Percentiles rank a stretch among this genome's conserved stretches.
Conservation (phyloP, 768 basidiomycete genomes). For the Kondoa subrosea region DNA sequence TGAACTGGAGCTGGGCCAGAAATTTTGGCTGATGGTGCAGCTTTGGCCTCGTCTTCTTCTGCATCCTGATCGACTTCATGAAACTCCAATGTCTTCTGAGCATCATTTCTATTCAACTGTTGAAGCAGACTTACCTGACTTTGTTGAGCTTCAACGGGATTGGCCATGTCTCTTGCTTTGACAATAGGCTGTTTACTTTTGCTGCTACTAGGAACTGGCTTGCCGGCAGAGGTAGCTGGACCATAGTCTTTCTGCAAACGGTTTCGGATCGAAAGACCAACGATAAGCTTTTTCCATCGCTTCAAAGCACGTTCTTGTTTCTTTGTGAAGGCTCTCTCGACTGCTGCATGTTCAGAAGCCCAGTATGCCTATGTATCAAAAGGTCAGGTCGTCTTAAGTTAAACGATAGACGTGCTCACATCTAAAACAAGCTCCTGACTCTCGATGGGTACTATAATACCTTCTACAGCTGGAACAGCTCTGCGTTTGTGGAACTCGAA, state of each 20-base stretch:
- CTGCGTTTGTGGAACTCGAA: slow-evolving; percentile 91
- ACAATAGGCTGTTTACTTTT: not conserved
- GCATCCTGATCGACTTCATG: not conserved
- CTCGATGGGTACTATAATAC: slow-evolving; percentile 71
- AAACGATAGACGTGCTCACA: slow-evolving; percentile 36
- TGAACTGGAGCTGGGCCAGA: not conserved
- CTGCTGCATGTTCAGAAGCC: slow-evolving; percentile 59
- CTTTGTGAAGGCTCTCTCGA: slow-evolving; percentile 58
- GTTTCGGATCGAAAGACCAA: slow-evolving; percentile 69
- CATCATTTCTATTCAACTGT: not conserved
- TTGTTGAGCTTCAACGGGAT: not conserved
- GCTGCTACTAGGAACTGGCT: not conserved
- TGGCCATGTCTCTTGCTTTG: slow-evolving; percentile 1
- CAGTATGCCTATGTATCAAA: slow-evolving; percentile 52
- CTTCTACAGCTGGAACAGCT: slow-evolving; percentile 66
- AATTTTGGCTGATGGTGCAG: not conserved
- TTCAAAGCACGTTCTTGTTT: slow-evolving; percentile 64
- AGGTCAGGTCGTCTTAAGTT: not conserved
- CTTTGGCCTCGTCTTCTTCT: not conserved
- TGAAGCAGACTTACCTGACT: slow-evolving; percentile 1
- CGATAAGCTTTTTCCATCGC: slow-evolving; percentile 71
- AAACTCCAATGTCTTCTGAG: not conserved
- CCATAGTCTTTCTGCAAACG: slow-evolving; percentile 27
- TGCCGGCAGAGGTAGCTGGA: not conserved
- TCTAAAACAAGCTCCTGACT: slow-evolving; percentile 57